Conservation (phyloP, 1,284 basidiomycete genomes). For the Boletus mariae region DNA sequence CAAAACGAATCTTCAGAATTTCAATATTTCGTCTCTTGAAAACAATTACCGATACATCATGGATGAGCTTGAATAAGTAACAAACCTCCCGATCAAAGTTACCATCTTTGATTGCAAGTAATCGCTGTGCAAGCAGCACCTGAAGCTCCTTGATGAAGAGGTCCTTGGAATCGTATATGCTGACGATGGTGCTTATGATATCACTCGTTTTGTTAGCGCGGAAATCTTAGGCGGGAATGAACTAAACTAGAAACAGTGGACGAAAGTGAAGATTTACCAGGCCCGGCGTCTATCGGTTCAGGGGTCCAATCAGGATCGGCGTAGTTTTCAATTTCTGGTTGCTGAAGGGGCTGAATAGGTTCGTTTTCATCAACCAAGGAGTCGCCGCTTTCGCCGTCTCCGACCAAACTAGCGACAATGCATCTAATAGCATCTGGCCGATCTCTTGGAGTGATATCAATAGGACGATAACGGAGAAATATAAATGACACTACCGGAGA, state of each 20-base stretch:
- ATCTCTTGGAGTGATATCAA: slow-evolving; percentile 45
- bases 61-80: slow-evolving; percentile 1
- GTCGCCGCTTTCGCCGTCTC: slow-evolving; percentile 81
- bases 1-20: slow-evolving; percentile 90
- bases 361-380: slow-evolving; percentile 77
- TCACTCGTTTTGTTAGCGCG: slow-evolving; percentile 84
- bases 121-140: slow-evolving; percentile 77
- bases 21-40: slow-evolving; percentile 83
- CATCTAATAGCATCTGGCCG: slow-evolving; percentile 88
- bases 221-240: slow-evolving; percentile 59
- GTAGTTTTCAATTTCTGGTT: slow-evolving; percentile 78
- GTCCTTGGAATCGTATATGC: slow-evolving; percentile 93
- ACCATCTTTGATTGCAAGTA: slow-evolving; percentile 77
- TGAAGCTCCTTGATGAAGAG: slow-evolving; percentile 93
- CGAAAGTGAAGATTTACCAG: slow-evolving; percentile 34
- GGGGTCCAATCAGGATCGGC: slow-evolving; percentile 89
- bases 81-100: slow-evolving; percentile 80
- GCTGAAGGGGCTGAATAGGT: slow-evolving; percentile 69
- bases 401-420: slow-evolving; percentile 88
- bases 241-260: not conserved
- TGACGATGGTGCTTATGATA: slow-evolving; percentile 90
- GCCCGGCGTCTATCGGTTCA: slow-evolving; percentile 90
- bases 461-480: not conserved
- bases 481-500: slow-evolving; percentile 54
- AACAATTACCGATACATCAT: slow-evolving; percentile 2